Base-by-base conservation (phyloP, 768 basidiomycete species). In the Boletellus ananas region DNA sequence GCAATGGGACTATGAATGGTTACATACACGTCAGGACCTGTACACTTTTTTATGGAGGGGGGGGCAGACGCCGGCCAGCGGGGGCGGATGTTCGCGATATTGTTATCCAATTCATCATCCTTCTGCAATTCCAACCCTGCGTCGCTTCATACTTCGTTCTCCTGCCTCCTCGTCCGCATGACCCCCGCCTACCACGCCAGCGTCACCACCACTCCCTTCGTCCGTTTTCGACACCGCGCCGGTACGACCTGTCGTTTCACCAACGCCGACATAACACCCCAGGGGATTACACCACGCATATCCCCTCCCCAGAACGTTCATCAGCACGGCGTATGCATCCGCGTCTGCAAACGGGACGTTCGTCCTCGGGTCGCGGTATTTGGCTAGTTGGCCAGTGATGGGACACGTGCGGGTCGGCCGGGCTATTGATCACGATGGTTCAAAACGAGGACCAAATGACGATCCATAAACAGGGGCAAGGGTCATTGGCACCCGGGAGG, bases 311-410 rank as follows among this genome's bases (percentile, higher is more conserved):
- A 92, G 62, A 4, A 93, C 54, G 31, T 69, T 72, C 25, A 81
- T 81, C 43, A 95, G 72, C 8, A 76, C 74, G 38, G 78, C 66
- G 63, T 81, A 96, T 11, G 87, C 90, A 18, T 70, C 69, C 13
- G 78, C 63, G 49, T 85, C 79, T 2, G 90, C 87, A 66, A 82
- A 97, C 0, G 91, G 92, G 6, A 88, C 83, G 10, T 82, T 82
- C 1, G 87, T 85, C 36, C 79, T 72, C 1, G 94, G 93, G 64
- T 96, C 92, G 34, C 80, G 63, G 62, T 97, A 97, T 39, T 71
- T 78, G 0, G 92, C 93, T 4, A 76, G 73, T 37, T 75, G 75
- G 3, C 94, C 94, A 0, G 90, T 94, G 52, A 97, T 80, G 0
- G 80, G 81, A 64, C 94, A 95, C 7, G 66, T 73, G 47, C 77